phyloP scores from a whole-genome alignment of 2,329 filamentous ascomycete genomes.

The Aureobasidium musti region DNA sequence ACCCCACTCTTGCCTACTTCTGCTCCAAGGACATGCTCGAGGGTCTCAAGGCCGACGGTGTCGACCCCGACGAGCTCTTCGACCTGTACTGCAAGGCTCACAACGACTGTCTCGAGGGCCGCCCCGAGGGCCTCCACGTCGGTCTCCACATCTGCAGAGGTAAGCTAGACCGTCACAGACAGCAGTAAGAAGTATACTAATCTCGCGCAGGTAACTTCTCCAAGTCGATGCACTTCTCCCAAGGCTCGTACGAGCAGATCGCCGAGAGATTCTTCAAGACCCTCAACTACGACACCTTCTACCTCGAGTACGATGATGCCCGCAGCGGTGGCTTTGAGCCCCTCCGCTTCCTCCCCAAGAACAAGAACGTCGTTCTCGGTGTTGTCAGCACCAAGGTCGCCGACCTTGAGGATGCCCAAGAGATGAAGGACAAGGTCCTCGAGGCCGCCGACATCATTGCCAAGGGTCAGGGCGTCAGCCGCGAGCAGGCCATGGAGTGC shows the following conservation, averaged over 20 bases:
- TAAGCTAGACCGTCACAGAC: constrained; percentile 29
- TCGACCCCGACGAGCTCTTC: constrained; percentile 44
- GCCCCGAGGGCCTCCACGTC: constrained; percentile 43
- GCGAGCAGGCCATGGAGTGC: constrained; percentile 44
- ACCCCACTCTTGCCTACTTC: constrained; percentile 45
- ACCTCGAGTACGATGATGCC: constrained; percentile 46
- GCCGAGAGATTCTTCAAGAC: constrained; percentile 44
- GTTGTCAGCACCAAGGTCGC: constrained; percentile 45
- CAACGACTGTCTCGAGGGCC: constrained; percentile 42
- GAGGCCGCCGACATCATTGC: constrained; percentile 44
- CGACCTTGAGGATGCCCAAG: constrained; percentile 41
- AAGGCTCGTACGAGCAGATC: constrained; percentile 45
- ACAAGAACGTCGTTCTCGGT: constrained; percentile 46
- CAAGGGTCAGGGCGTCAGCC: constrained; percentile 41
- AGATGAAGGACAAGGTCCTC: constrained; percentile 41
- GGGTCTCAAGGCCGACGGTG: constrained; percentile 41
- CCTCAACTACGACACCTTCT: constrained; percentile 46
- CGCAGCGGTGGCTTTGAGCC: constrained; percentile 45
- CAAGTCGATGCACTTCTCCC: constrained; percentile 45
- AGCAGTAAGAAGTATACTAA: neutral
- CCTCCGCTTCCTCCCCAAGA: constrained; percentile 42
- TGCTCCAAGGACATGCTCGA: constrained; percentile 44
- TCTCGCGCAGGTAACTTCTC: constrained; percentile 41
- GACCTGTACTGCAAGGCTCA: constrained; percentile 44
- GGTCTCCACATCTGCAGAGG: constrained; percentile 45